A percentile compares a stretch with the other conserved stretches of the same genome.
Conservation (phyloP, 208 protist species). For the Trypanosoma platydactyli region DNA sequence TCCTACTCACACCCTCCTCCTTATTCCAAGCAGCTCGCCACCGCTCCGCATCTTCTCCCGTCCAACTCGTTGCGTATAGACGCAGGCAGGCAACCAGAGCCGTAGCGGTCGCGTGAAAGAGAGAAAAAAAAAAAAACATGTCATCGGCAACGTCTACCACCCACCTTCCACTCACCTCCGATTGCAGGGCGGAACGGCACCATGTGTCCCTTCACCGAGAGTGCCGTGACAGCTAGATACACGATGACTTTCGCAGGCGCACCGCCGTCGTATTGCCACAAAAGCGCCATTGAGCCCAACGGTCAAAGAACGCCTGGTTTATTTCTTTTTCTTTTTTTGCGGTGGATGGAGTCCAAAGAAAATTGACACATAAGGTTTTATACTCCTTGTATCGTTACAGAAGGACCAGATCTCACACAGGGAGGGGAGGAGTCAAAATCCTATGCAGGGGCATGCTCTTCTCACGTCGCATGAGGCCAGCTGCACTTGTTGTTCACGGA, state of each 20-base stretch:
- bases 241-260: conserved; percentile 4
- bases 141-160: neutral
- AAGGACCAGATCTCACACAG: conserved; percentile 46
- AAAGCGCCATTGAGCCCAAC: conserved; percentile 9
- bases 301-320: neutral
- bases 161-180: too few species aligned
- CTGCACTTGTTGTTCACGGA: neutral
- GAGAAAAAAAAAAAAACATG: conserved; percentile 17
- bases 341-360: conserved; percentile 10
- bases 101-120: neutral
- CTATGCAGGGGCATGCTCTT: neutral
- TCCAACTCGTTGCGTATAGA: too few species aligned
- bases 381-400: conserved; percentile 61
- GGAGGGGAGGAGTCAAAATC: neutral
- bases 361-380: conserved; percentile 34
- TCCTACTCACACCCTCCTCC: too few species aligned
- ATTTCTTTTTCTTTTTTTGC: too few species aligned
- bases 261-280: neutral
- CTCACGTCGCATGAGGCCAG: neutral
- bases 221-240: neutral
- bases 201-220: conserved; percentile 1
- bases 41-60: too few species aligned
- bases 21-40: too few species aligned
- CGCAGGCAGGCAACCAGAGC: too few species aligned
- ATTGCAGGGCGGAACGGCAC: neutral